Base-by-base conservation (phyloP, 805 yeast species). In the Limtongia smithiae region DNA sequence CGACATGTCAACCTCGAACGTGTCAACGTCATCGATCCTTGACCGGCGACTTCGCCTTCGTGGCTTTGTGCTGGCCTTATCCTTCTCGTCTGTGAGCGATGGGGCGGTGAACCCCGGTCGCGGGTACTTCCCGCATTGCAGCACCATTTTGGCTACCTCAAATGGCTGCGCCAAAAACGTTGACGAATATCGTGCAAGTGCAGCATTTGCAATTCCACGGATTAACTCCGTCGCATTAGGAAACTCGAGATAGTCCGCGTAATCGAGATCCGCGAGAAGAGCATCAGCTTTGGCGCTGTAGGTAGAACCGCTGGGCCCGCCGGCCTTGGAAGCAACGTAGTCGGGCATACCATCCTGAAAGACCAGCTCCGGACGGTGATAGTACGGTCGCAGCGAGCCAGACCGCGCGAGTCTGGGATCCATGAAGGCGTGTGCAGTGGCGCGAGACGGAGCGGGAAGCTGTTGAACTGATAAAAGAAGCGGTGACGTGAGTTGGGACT, bases 161-260 rank as follows among this genome's bases (percentile, higher is more conserved):
- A 90, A 82, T 1, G 98, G 97, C 67, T 93, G 97, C 17, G 86
- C 77, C 7, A 85, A 63, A 28, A 88, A 65, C 38, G 82, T 79
- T 51, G 80, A 81, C 46, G 80, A 66, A 69, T 93, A 91, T 56
- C 81, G 83, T 56, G 79, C 79, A 43, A 81, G 60, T 53, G 50
- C 49, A 9, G 60, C 58, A 24, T 41, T 44, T 14, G 57, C 39
- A 6, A 52, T 40, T 4, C 44, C 38, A 15, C 48, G 37, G 24
- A 54, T 22, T 12, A 50, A 20, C 15, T 54, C 58, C 4, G 53
- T 21, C 27, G 48, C 38, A 20, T 54, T 52, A 4, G 53, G 57
- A 34, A 51, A 41, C 17, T 55, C 60, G 22, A 55, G 41, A 33
- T 57, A 52, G 41, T 58, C 61, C 22, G 51, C 53, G 37, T 58